Evolutionary conservation across 1,139 yeast species (phyloP), one percentile per base, ranked within the genome.

Genomic region (Zygoascus hellenicus): DNA sequence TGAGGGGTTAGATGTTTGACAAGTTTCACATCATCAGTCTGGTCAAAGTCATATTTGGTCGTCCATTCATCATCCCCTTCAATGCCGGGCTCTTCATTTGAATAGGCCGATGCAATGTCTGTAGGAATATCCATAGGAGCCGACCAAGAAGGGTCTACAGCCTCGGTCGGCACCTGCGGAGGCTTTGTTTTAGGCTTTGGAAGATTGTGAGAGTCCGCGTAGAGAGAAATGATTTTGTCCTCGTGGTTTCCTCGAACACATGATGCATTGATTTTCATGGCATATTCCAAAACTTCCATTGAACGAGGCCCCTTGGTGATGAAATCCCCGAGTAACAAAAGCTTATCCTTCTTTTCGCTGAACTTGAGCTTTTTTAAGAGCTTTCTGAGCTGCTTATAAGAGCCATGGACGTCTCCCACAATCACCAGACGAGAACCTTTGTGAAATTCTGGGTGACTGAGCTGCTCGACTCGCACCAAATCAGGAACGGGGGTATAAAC

Each of bases 231-330:
- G 14, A 82, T 75, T 53, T 77, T 79, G 56, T 81, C 74, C 62
- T 90, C 97, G 64, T 90, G 96, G 68, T 90, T 90, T 0, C 97
- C 97, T 53, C 94, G 68, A 2, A 90, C 79, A 63, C 96, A 89
- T 44, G 78, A 79, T 14, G 85, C 75, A 3, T 76, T 66, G 15
- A 64, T 52, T 28, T 64, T 60, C 41, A 81, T 74, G 38, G 87
- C 81, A 57, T 68, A 82, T 50, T 88, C 83, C 28, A 88, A 63
- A 4, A 88, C 87, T 46, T 76, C 78, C 11, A 77, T 53, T 0
- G 95, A 84, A 52, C 84, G 80, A 1, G 86, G 83, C 0, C 97
- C 97, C 62, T 89, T 90, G 48, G 90, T 75, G 29, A 86, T 72
- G 62, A 89, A 86, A 61, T 90, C 97, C 2, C 97, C 97, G 28